Evolutionary conservation across 768 basidiomycete genomes (phyloP).

Genomic region (Xanthoconium purpureum): DNA sequence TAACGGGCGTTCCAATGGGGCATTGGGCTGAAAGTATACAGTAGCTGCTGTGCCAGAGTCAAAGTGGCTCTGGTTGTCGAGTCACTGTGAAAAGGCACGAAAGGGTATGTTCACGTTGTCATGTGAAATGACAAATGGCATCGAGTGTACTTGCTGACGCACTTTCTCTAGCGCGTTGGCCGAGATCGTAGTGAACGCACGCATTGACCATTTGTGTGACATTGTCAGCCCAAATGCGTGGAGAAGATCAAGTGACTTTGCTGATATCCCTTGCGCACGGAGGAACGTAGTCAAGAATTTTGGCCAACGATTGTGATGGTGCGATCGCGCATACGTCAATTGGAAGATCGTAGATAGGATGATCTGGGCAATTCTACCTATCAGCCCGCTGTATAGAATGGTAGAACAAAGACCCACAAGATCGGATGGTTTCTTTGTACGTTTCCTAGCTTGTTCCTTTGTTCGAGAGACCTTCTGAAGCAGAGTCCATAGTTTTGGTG

Average conservation of each 20-base stretch:
- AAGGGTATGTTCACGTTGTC: conserved; percentile 28
- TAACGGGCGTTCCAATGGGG: conserved; percentile 6
- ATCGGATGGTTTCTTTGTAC: background rate
- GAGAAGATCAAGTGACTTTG: background rate
- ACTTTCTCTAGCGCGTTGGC: background rate
- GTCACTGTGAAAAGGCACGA: conserved; percentile 35
- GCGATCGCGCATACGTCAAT: background rate
- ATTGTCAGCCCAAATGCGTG: background rate
- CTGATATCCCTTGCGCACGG: background rate
- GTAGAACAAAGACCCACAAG: background rate
- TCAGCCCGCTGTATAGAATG: background rate
- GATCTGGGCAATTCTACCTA: background rate
- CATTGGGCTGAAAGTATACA: conserved; percentile 29
- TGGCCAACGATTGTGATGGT: background rate
- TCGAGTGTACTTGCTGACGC: background rate
- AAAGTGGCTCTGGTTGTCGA: conserved; percentile 37
- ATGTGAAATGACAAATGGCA: background rate
- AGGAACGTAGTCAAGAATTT: background rate
- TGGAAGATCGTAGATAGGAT: background rate
- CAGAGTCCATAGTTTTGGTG: background rate
- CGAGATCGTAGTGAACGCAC: background rate
- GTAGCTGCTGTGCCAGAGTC: conserved; percentile 37
- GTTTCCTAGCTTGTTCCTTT: background rate
- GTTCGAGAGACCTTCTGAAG: background rate
- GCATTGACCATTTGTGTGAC: background rate